Percentiles rank a stretch among this genome's conserved stretches.
These are phyloP conservation scores for Selaginella tamariscina DNA, from an alignment of 75 land plant genomes.

Conservation along the genomic window DNA sequence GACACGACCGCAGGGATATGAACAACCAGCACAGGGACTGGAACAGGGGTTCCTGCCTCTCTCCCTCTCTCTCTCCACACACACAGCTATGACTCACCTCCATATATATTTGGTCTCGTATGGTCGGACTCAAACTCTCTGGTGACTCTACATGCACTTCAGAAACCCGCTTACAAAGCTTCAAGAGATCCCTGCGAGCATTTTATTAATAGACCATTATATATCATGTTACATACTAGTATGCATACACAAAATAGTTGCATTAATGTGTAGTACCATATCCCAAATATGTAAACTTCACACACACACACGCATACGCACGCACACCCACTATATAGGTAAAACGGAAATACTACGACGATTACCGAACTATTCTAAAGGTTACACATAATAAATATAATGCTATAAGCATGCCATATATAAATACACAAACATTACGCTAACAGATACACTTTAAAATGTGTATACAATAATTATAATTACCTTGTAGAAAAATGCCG, in stretches of 20 bases:
- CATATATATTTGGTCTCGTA: conserved; percentile 38
- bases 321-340: too few relatives aligned
- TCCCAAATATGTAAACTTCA: too few relatives aligned
- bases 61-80: too few relatives aligned
- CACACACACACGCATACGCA: too few relatives aligned
- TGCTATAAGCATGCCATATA: too few relatives aligned
- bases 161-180: conserved; percentile 72
- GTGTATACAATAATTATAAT: not conserved
- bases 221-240: not conserved
- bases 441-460: not conserved
- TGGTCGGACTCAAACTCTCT: conserved; percentile 13
- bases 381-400: too few relatives aligned
- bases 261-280: not conserved
- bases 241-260: not conserved
- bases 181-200: conserved; percentile 80
- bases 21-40: too few relatives aligned
- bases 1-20: too few relatives aligned
- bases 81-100: conserved; percentile 34
- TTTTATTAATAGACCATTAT: too few relatives aligned
- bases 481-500: conserved; percentile 29
- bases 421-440: not conserved
- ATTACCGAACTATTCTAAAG: too few relatives aligned
- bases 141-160: conserved; percentile 24
- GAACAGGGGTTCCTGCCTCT: too few relatives aligned
- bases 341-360: too few relatives aligned